Evolutionary conservation across 176 grass and related monocot species (phyloP).

Genomic region (Secale cereale): DNA sequence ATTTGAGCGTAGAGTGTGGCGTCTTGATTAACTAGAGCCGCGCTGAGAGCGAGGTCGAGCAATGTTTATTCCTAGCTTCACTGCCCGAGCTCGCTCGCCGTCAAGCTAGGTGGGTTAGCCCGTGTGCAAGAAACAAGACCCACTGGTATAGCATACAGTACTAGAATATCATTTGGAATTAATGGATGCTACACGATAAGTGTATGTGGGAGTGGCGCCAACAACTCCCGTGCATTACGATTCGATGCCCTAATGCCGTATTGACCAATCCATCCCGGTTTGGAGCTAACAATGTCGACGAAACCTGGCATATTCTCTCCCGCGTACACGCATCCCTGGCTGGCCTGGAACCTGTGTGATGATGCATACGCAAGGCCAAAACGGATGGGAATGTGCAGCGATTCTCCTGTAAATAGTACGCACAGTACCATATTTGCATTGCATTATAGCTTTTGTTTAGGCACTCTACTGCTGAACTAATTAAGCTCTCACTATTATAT

Average conservation of each 20-base stretch:
- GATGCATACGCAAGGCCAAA: conserved; percentile 25
- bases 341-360: neutral
- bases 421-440: neutral
- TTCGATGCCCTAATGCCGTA: conserved; percentile 38
- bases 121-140: neutral
- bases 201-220: too few species aligned
- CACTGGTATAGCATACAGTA: too few species aligned
- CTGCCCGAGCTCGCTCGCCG: neutral
- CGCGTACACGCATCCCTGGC: neutral
- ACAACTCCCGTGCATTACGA: too few species aligned
- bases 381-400: neutral
- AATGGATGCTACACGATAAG: neutral
- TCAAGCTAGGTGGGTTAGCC: too few species aligned
- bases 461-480: neutral
- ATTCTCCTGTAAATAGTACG: neutral
- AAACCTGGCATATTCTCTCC: conserved; percentile 19
- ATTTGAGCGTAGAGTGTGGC: neutral
- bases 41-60: neutral
- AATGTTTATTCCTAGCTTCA: neutral
- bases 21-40: neutral
- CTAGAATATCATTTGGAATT: neutral
- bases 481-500: too few species aligned
- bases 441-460: neutral
- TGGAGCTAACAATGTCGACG: conserved; percentile 32
- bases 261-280: conserved; percentile 38